Evolutionary conservation across 768 basidiomycete species (phyloP).

Genomic region (Boletales sp.): DNA sequence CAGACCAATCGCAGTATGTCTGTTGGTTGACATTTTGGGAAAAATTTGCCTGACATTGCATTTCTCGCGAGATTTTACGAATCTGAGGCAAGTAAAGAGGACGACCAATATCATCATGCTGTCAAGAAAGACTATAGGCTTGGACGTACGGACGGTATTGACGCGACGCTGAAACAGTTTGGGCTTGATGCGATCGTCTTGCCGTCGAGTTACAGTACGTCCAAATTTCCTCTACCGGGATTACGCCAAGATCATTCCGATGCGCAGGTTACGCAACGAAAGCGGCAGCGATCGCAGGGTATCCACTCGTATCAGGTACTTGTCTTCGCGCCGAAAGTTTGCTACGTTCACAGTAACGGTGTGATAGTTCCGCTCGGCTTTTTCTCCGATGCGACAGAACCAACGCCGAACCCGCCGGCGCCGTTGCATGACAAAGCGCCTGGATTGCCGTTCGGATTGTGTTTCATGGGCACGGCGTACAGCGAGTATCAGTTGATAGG

Average conservation of each 20-base stretch:
- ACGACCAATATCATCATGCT: slow-evolving; percentile 39
- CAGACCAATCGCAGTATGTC: slow-evolving; percentile 33
- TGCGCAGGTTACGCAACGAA: slow-evolving; percentile 23
- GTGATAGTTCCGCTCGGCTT: slow-evolving; percentile 41
- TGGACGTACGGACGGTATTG: slow-evolving; percentile 51
- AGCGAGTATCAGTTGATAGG: slow-evolving; percentile 41
- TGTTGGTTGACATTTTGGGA: neutral
- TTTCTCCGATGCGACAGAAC: slow-evolving; percentile 28
- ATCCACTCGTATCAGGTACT: slow-evolving; percentile 34
- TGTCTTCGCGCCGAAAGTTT: neutral
- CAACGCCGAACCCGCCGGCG: slow-evolving; percentile 30
- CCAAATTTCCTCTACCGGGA: neutral
- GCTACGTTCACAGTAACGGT: slow-evolving; percentile 11
- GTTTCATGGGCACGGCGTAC: slow-evolving; percentile 44
- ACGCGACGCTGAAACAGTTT: slow-evolving; percentile 43
- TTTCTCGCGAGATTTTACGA: slow-evolving; percentile 16
- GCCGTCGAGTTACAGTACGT: slow-evolving; percentile 30
- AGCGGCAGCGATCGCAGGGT: slow-evolving; percentile 34
- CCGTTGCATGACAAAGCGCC: slow-evolving; percentile 34
- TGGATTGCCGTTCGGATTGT: slow-evolving; percentile 40
- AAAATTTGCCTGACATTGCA: neutral
- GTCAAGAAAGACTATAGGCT: slow-evolving; percentile 44
- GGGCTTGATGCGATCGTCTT: slow-evolving; percentile 51
- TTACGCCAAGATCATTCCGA: neutral
- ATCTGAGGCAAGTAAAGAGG: slow-evolving; percentile 21